Conservation (phyloP, 2,329 filamentous ascomycete genomes). For the Talaromyces sp. region DNA sequence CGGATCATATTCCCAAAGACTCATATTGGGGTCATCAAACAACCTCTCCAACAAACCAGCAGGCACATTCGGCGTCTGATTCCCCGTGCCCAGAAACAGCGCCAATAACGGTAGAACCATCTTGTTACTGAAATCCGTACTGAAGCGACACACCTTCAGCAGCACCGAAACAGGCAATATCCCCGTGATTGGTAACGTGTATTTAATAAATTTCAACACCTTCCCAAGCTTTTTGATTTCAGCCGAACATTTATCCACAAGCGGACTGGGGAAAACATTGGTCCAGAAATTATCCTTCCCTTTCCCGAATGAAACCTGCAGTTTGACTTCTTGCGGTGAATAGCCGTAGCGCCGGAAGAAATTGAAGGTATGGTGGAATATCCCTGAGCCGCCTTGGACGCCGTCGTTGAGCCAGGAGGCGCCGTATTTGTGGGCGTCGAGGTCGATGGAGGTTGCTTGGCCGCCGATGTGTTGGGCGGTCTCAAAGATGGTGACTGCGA, state of each 20-base stretch:
- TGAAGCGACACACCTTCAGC: constrained; percentile 66
- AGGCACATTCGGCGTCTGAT: constrained; percentile 69
- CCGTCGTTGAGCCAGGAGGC: constrained; percentile 61
- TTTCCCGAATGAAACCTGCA: constrained; percentile 61
- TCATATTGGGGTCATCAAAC: constrained; percentile 58
- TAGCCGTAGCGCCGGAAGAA: constrained; percentile 58
- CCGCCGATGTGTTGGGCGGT: constrained; percentile 57
- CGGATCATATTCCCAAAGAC: constrained; percentile 57
- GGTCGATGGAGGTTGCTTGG: constrained; percentile 56
- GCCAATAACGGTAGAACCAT: constrained; percentile 70
- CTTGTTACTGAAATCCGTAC: constrained; percentile 65
- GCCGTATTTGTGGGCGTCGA: constrained; percentile 56
- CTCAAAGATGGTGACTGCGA: constrained; percentile 63
- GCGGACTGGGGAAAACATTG: constrained; percentile 57
- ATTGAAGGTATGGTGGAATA: constrained; percentile 61
- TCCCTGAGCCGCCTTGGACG: constrained; percentile 59
- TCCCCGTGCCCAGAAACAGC: constrained; percentile 70
- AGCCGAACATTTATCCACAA: constrained; percentile 53
- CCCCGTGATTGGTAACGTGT: constrained; percentile 55
- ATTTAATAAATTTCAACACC: constrained; percentile 55
- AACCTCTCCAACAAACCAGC: constrained; percentile 63
- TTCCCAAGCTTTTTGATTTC: constrained; percentile 55
- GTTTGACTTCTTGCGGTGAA: constrained; percentile 55
- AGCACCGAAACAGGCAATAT: constrained; percentile 60
- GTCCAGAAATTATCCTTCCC: constrained; percentile 57